Conservation (phyloP, 139 green algal genomes). For the Picochlorum costavermella region DNA sequence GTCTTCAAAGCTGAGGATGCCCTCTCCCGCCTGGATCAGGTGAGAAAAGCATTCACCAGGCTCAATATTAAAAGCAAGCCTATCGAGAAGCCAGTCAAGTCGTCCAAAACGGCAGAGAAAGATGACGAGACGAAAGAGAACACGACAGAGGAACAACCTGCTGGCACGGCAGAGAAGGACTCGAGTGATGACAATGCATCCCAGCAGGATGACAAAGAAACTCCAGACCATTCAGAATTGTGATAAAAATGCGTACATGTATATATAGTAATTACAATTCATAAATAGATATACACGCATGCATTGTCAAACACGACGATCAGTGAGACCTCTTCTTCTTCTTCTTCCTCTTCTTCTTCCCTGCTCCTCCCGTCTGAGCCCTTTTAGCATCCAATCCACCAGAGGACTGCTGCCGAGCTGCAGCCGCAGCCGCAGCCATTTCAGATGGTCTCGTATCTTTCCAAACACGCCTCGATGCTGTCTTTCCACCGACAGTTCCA, state of each 20-base stretch:
- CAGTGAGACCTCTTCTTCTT: no score
- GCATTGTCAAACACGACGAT: neutral
- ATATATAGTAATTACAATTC: neutral
- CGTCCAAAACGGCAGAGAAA: neutral
- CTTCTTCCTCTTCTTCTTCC: no score
- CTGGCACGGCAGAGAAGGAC: neutral
- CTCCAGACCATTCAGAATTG: neutral
- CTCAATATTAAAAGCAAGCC: slow-evolving; percentile 60
- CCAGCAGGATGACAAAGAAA: neutral
- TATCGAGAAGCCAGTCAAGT: slow-evolving; percentile 18
- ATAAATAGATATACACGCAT: neutral
- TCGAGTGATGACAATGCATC: neutral
- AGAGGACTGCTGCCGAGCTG: no score
- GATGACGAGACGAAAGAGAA: neutral
- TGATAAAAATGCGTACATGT: neutral
- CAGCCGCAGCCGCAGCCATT: no score
- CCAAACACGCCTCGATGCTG: no score
- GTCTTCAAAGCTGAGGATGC: slow-evolving; percentile 43
- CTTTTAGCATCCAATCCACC: no score
- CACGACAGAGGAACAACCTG: neutral
- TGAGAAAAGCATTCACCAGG: slow-evolving; percentile 33
- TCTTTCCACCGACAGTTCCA: no score
- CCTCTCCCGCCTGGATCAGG: neutral
- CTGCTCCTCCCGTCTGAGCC: no score
- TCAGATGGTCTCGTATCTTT: no score